Percentiles rank a stretch among this genome's conserved stretches.
Conservation (phyloP, 192 early-diverging fungal genomes). For the Backusella tarrabulga region DNA sequence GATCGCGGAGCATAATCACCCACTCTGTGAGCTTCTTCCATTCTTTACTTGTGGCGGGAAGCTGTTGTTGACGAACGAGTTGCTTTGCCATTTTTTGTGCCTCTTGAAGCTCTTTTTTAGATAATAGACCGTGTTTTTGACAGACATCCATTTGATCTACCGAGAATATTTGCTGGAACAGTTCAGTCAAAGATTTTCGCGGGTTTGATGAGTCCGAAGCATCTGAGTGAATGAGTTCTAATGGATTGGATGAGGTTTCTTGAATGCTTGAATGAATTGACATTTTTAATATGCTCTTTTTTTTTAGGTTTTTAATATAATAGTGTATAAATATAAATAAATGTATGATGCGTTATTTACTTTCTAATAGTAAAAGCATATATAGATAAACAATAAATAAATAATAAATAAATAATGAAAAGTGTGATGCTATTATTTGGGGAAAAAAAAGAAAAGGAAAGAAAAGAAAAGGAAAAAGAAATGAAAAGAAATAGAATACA, state of each 20-base stretch:
- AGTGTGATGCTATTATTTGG: background rate
- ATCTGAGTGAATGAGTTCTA: background rate
- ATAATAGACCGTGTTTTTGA: background rate
- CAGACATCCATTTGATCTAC: slow-evolving; percentile 12
- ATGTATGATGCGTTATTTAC: background rate
- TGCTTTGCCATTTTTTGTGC: slow-evolving; percentile 6
- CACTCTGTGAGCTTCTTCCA: slow-evolving; percentile 11
- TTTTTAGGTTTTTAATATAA: background rate
- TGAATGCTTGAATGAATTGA: slow-evolving; percentile 2
- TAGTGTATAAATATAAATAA: background rate
- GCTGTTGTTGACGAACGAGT: background rate
- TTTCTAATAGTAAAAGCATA: background rate
- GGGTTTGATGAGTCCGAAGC: background rate
- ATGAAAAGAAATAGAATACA: background rate
- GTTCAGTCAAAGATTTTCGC: background rate
- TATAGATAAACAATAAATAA: background rate
- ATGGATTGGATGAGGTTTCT: background rate
- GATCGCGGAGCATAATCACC: slow-evolving; percentile 10
- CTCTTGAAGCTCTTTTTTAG: slow-evolving; percentile 11
- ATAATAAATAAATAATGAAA: background rate
- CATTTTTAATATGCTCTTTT: background rate
- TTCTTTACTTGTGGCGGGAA: background rate
- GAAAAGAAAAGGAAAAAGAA: background rate
- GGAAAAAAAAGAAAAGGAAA: background rate
- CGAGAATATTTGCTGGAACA: slow-evolving; percentile 13